Base-by-base conservation (phyloP, 345 rosid genomes). In the Arabis alpina region DNA sequence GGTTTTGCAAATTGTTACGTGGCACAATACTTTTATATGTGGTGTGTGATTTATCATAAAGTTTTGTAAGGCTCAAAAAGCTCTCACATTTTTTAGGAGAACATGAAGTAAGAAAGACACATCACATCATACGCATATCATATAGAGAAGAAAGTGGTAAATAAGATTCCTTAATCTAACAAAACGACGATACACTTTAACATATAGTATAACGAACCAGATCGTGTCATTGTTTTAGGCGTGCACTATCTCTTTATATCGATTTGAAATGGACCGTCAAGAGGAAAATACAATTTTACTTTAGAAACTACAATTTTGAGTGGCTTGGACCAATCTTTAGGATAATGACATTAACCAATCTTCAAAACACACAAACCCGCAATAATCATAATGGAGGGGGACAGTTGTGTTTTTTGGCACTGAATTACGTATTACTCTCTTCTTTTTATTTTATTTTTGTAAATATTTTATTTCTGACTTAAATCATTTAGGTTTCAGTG, bases 281-380 rank as follows among this genome's bases (percentile, higher is more conserved):
- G 66, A 73, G 57, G 45, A 57, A 64, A 47, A 47, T 69, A 19
- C 60, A n/a, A 40, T 8, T 64, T 55, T 14, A 16, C 42, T 55
- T 55, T 39, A 28, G 44, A 48, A 27, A 73, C 53, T 64, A 5
- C 16, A 34, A 55, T 50, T 56, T 65, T 41, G 66, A 57, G 77
- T 73, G 77, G 72, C 77, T 19, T 57, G 77, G 77, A 56, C 77
- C 77, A 49, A 73, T 65, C 71, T 73, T 65, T 10, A 49, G 5
- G 66, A 56, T 41, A 49, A 57, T 56, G 77, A 73, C 66, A 19
- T 30, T 57, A 57, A 50, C 72, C 72, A 73, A 73, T 57, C 54
- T 64, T 49, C 65, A 49, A 49, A 57, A 8, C 71, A 49, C 43
- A 16, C 39, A 28, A 63, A 45, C 37, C 27, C 51, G 5, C 53